Evolutionary conservation across 352 stramenopile genomes (phyloP).

Genomic region (Phytopythium sindhum): DNA sequence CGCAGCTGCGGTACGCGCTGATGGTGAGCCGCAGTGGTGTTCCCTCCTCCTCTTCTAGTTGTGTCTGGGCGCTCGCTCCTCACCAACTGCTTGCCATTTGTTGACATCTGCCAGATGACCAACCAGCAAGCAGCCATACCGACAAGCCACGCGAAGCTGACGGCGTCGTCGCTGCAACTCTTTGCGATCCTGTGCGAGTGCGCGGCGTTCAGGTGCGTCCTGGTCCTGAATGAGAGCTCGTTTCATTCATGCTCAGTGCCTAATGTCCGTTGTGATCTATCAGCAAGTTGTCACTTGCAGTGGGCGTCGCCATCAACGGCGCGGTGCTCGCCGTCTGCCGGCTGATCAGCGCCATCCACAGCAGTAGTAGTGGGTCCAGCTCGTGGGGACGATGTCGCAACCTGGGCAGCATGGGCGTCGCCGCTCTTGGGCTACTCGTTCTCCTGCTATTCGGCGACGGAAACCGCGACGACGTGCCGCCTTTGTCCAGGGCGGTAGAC

Average conservation of each 20-base stretch:
- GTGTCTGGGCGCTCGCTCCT: not conserved
- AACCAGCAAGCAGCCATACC: conserved; percentile 1
- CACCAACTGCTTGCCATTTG: not conserved
- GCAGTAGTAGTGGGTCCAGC: conserved; percentile 1
- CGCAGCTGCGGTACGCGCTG: conserved; percentile 1
- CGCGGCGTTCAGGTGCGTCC: conserved; percentile 3
- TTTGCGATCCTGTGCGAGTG: conserved; percentile 6
- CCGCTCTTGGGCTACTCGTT: not conserved
- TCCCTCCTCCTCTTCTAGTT: not conserved
- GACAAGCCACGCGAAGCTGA: conserved; percentile 6
- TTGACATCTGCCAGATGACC: not conserved
- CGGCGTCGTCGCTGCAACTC: conserved; percentile 4
- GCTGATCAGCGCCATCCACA: conserved; percentile 14
- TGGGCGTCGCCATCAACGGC: conserved; percentile 15
- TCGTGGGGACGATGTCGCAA: not conserved
- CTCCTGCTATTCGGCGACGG: conserved; percentile 2
- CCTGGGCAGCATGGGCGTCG: conserved; percentile 6
- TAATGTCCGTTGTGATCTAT: not conserved
- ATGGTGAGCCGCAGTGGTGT: not conserved
- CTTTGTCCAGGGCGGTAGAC: not conserved
- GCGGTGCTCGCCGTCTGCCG: conserved; percentile 12
- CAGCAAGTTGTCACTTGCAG: conserved; percentile 13
- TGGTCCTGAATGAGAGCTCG: too few relatives aligned
- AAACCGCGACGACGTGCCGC: not conserved
- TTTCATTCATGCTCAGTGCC: not conserved